These are phyloP conservation scores for Fusarium domesticum DNA, from an alignment of 2,329 filamentous ascomycete species.

Conservation along the genomic window DNA sequence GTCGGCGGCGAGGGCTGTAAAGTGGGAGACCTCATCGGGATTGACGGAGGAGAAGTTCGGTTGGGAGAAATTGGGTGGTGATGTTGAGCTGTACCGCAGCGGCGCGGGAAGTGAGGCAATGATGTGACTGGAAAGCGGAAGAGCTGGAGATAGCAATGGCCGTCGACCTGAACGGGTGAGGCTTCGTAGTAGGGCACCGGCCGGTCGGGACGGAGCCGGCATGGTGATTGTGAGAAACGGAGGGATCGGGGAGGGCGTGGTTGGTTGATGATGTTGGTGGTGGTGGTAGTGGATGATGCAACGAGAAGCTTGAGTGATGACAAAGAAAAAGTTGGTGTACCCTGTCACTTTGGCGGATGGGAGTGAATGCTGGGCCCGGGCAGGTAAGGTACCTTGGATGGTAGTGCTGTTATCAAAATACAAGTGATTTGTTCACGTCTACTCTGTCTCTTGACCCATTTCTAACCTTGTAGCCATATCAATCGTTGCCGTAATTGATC, in stretches of 20 bases:
- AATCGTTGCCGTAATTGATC: conserved; percentile 12
- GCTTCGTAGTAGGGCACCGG: conserved; percentile 21
- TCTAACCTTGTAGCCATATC: conserved; percentile 17
- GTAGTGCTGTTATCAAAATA: too few relatives aligned
- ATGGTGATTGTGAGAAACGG: conserved; percentile 16
- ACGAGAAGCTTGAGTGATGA: conserved; percentile 16
- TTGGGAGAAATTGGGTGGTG: conserved; percentile 13
- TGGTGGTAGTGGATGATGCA: conserved; percentile 13
- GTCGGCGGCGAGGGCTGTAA: conserved; percentile 84
- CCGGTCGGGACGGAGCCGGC: conserved; percentile 26
- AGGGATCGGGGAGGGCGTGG: conserved; percentile 5
- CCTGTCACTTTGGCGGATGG: too few relatives aligned
- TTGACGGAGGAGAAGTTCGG: conserved; percentile 69
- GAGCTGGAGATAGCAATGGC: conserved; percentile 4
- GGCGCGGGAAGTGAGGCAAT: conserved; percentile 1
- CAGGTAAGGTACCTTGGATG: too few relatives aligned
- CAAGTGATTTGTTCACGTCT: too few relatives aligned
- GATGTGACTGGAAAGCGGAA: conserved; percentile 6
- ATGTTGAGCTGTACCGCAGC: conserved; percentile 22
- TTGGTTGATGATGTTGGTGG: conserved; percentile 6
- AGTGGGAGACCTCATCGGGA: conserved; percentile 85
- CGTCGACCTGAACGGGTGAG: conserved; percentile 13
- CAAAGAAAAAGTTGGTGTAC: conserved; percentile 9
- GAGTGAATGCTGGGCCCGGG: too few relatives aligned
- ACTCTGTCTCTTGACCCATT: background rate